These are phyloP conservation scores for Hibiscus tridactylites DNA, from an alignment of 345 rosid species.

Conservation along the genomic window DNA sequence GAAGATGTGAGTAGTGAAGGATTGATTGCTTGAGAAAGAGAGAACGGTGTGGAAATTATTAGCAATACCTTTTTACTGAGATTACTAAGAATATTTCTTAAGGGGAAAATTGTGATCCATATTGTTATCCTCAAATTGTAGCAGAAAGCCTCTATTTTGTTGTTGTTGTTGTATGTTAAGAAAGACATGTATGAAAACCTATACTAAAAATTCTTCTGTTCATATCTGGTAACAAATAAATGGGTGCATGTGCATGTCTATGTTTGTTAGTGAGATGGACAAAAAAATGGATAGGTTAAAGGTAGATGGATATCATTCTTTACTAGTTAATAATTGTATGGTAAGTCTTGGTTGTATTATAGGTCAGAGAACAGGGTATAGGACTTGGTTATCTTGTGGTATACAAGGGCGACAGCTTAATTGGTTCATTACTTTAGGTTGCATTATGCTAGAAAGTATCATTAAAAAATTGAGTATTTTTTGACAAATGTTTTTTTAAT, in stretches of 20 bases:
- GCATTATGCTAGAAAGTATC: neutral
- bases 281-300: neutral
- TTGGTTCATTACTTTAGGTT: neutral
- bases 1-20: no score
- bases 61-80: neutral
- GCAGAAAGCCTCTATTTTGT: no score
- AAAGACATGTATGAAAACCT: neutral
- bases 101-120: neutral
- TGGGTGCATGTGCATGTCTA: neutral
- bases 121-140: no score
- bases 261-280: neutral
- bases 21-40: neutral
- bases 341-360: neutral
- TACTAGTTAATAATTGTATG: neutral
- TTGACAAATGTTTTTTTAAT: neutral
- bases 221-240: neutral
- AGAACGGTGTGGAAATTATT: neutral
- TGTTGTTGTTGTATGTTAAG: no score
- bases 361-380: neutral
- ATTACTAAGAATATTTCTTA: no score
- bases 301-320: neutral
- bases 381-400: neutral
- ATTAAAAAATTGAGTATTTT: neutral
- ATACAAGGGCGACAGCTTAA: neutral
- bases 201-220: neutral